A percentile compares a stretch with the other conserved stretches of the same genome.
These are phyloP conservation scores for Gonium pectorale DNA, from an alignment of 139 green algal genomes.

Conservation along the genomic window DNA sequence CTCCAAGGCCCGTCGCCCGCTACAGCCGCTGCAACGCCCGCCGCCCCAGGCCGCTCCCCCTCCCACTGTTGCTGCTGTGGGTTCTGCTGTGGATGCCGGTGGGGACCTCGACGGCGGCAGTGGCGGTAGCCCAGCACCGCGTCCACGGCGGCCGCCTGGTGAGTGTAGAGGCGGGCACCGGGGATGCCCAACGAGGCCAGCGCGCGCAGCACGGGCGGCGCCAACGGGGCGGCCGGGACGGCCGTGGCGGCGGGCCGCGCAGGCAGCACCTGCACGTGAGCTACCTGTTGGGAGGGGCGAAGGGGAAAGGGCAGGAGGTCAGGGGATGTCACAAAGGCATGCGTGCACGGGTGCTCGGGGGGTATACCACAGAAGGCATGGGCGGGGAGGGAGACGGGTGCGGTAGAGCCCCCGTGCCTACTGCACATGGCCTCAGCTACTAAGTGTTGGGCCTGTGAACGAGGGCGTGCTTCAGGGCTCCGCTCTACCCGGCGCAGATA, in stretches of 20 bases:
- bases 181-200: slow-evolving; percentile 62
- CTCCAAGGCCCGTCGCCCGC: no score
- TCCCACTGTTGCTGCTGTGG: background rate
- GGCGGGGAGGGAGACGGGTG: no score
- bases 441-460: no score
- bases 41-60: background rate
- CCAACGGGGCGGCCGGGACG: slow-evolving; percentile 50
- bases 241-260: slow-evolving; percentile 58
- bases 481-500: no score
- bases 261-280: slow-evolving; percentile 71
- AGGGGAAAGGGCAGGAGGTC: no score
- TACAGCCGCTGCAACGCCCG: no score
- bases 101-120: slow-evolving; percentile 56
- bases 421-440: no score
- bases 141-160: slow-evolving; percentile 73
- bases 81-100: background rate
- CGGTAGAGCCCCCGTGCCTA: no score
- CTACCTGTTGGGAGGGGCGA: slow-evolving; percentile 56
- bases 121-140: slow-evolving; percentile 51
- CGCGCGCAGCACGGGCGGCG: slow-evolving; percentile 50
- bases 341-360: no score
- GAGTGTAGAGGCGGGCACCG: slow-evolving; percentile 27
- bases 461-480: no score
- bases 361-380: no score
- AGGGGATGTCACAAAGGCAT: no score